Percentiles rank a stretch among this genome's conserved stretches.
Conservation (phyloP, 2,329 filamentous ascomycete species). For the Passalora sequoiae region DNA sequence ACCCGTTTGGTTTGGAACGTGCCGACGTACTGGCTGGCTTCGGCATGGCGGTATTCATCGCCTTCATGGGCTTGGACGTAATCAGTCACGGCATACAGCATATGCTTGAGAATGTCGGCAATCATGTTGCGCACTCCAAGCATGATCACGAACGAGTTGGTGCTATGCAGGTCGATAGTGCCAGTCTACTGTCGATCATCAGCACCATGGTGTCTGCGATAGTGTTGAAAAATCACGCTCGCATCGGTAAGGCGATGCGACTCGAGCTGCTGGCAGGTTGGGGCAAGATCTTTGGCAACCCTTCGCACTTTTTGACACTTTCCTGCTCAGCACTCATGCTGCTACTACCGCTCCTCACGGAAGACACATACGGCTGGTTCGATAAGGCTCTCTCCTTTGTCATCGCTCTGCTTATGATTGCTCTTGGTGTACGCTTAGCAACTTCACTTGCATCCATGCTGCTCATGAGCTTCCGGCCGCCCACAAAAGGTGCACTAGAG, state of each 20-base stretch:
- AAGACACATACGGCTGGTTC: constrained; percentile 75
- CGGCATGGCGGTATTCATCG: constrained; percentile 87
- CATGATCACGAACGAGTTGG: constrained; percentile 59
- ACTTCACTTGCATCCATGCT: constrained; percentile 88
- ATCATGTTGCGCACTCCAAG: constrained; percentile 61
- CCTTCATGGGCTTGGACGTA: constrained; percentile 96
- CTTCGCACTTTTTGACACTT: constrained; percentile 88
- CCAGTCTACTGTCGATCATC: constrained; percentile 72
- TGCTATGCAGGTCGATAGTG: constrained; percentile 72
- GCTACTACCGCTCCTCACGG: constrained; percentile 72
- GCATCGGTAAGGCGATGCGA: constrained; percentile 87
- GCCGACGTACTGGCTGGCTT: constrained; percentile 93
- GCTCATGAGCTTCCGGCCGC: constrained; percentile 75
- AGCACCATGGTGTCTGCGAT: constrained; percentile 84
- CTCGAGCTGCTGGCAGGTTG: constrained; percentile 76
- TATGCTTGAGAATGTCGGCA: constrained; percentile 68
- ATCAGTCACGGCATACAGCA: constrained; percentile 92
- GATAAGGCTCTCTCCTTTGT: constrained; percentile 75
- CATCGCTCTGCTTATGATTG: constrained; percentile 84
- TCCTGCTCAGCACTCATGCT: constrained; percentile 78
- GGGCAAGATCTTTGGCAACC: constrained; percentile 85
- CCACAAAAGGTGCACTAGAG: constrained; percentile 50
- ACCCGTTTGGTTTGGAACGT: constrained; percentile 85
- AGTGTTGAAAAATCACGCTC: constrained; percentile 79
- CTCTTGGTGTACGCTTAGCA: constrained; percentile 75